Conservation (phyloP, 2,329 filamentous ascomycete genomes). For the Pseudogymnoascus sp. region DNA sequence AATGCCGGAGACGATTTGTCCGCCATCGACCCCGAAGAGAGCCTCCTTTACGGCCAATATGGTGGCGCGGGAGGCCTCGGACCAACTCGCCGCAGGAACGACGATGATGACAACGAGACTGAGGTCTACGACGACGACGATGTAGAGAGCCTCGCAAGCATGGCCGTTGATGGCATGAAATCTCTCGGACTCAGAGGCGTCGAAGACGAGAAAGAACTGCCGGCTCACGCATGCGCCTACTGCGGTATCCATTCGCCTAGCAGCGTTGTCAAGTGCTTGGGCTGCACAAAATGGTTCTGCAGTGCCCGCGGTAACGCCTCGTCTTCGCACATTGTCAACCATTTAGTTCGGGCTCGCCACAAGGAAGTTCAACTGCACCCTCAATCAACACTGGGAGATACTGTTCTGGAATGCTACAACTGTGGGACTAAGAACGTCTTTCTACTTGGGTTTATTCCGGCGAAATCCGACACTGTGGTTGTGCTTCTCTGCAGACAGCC, state of each 20-base stretch:
- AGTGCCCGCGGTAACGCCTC: conserved; percentile 94
- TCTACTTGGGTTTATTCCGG: conserved; percentile 92
- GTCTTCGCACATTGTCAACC: conserved; percentile 96
- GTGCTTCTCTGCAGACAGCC: conserved; percentile 94
- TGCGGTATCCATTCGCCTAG: conserved; percentile 95
- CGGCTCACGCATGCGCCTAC: conserved; percentile 94
- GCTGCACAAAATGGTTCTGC: conserved; percentile 98
- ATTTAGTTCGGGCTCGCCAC: conserved; percentile 91
- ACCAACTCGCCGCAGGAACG: conserved; percentile 47
- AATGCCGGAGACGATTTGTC: conserved; percentile 74
- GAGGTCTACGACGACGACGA: conserved; percentile 81
- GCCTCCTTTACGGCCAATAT: conserved; percentile 65
- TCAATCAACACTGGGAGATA: conserved; percentile 86
- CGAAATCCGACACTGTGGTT: conserved; percentile 96
- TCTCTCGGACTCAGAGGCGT: conserved; percentile 50
- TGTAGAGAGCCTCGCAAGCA: conserved; percentile 63
- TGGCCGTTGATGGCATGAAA: conserved; percentile 67
- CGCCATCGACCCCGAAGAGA: conserved; percentile 69
- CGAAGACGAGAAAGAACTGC: conserved; percentile 85
- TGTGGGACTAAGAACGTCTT: conserved; percentile 99
- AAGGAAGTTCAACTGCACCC: conserved; percentile 98
- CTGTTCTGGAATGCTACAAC: conserved; percentile 96
- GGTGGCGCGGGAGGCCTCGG: conserved; percentile 46
- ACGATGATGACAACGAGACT: conserved; percentile 82
- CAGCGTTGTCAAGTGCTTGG: conserved; percentile 91